Percentiles rank a stretch among this genome's conserved stretches.
Conservation (phyloP, 1,139 yeast genomes). For the Taphrina deformans region DNA sequence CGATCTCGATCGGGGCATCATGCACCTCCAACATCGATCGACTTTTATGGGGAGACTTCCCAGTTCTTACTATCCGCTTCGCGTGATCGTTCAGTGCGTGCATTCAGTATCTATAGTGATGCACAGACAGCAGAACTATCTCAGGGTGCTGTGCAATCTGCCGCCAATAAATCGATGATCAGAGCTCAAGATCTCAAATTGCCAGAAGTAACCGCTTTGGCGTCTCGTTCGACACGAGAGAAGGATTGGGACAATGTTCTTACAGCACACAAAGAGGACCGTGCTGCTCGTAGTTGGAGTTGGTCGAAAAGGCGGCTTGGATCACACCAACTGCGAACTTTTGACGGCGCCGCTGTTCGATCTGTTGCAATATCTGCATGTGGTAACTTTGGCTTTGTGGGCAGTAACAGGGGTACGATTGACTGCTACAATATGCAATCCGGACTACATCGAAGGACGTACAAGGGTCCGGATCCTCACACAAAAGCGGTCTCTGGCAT, state of each 20-base stretch:
- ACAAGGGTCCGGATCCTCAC: slow-evolving; percentile 52
- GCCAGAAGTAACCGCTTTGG: slow-evolving; percentile 71
- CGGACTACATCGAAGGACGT: slow-evolving; percentile 69
- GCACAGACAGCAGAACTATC: slow-evolving; percentile 95
- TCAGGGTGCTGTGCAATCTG: slow-evolving; percentile 58
- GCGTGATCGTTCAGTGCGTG: slow-evolving; percentile 83
- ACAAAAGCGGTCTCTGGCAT: slow-evolving; percentile 83
- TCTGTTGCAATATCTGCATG: slow-evolving; percentile 81
- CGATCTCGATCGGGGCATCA: slow-evolving; percentile 97
- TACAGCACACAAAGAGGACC: slow-evolving; percentile 86
- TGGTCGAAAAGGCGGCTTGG: slow-evolving; percentile 82
- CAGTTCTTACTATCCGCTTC: slow-evolving; percentile 88
- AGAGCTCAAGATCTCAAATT: slow-evolving; percentile 60
- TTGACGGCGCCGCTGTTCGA: slow-evolving; percentile 79
- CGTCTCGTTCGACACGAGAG: slow-evolving; percentile 73
- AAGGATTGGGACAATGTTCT: slow-evolving; percentile 94
- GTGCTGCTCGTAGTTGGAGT: slow-evolving; percentile 90
- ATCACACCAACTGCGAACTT: slow-evolving; percentile 64
- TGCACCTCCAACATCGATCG: slow-evolving; percentile 77
- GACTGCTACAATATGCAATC: slow-evolving; percentile 89
- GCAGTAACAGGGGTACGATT: slow-evolving; percentile 87
- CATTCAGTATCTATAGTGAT: slow-evolving; percentile 87
- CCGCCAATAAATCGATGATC: slow-evolving; percentile 56
- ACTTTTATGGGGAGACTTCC: slow-evolving; percentile 75
- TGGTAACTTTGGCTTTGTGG: slow-evolving; percentile 92